phyloP scores from a whole-genome alignment of 2,329 filamentous ascomycete species.

The Phyllosticta citrichinensis region DNA sequence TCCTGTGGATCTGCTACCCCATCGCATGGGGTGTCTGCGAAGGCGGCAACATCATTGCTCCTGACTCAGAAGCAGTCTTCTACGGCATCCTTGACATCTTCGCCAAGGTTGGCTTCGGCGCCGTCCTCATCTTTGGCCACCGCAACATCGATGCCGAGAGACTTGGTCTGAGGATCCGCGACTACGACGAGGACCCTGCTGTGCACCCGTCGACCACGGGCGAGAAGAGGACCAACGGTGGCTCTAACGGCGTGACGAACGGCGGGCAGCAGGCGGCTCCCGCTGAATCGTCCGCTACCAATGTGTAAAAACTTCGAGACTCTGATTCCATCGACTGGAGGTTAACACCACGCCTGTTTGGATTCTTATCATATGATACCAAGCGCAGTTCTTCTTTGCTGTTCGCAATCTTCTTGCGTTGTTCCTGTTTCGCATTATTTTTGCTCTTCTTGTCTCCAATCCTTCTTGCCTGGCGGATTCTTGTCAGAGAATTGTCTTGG shows the following conservation, averaged over 20 bases:
- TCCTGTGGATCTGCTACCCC: constrained; percentile 57
- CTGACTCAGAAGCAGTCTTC: constrained; percentile 58
- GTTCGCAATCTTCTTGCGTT: background rate
- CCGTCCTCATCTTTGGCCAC: constrained; percentile 52
- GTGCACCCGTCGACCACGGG: constrained; percentile 7
- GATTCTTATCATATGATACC: background rate
- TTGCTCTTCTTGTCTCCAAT: background rate
- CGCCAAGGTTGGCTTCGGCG: constrained; percentile 53
- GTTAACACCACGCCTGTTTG: background rate
- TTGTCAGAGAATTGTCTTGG: background rate
- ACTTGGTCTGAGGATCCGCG: constrained; percentile 44
- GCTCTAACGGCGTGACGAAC: constrained; percentile 11
- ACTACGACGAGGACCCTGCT: constrained; percentile 35
- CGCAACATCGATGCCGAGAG: constrained; percentile 49
- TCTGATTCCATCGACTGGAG: background rate
- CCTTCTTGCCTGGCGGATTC: background rate
- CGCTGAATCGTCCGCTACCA: background rate
- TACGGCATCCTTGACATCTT: constrained; percentile 58
- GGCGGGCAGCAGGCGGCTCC: background rate
- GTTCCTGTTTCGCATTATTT: background rate
- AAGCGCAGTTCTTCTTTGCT: background rate
- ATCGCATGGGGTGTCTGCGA: constrained; percentile 54
- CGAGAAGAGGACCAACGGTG: constrained; percentile 15
- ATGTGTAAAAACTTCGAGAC: background rate
- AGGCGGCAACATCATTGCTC: constrained; percentile 55